Evolutionary conservation across 257 asterid species (phyloP), one percentile per base, ranked within the genome.

Genomic region (Gentiana macrophylla): DNA sequence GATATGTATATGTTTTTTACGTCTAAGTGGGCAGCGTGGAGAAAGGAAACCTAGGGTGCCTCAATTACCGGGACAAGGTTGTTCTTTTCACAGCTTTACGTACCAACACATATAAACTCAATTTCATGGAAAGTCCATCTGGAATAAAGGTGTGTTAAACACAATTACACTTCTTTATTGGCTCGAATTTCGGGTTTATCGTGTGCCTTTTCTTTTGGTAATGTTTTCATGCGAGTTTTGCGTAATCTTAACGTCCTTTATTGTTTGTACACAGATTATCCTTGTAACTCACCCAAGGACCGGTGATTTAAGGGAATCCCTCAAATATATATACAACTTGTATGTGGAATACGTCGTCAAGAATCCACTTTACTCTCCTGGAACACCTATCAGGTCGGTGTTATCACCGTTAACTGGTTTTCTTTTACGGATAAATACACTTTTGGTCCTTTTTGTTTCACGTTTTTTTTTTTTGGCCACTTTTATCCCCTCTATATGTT

Each of bases 11-110:
- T 41, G 8, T 15, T 15, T 6, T 15, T 15, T 6, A 35, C 8
- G 15, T 35, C 5, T 1, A 4, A 4, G 4, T 63, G 64, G 64
- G 55, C 91, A 91, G 96, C 55, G 87, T 61, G 66, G 94, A 84
- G 12, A 91, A 87, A 53, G 95, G 96, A 62, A 91, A 87, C 67
- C 96, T 87, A 59, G 96, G 53, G 89, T 83, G 64, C 96, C 95
- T 0, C 91, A 75, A 68, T 79, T 87, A 62, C 94, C 98, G 56
- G 96, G 98, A 51, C 95, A 91, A 67, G 95, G 96, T 12, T 91
- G 98, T 69, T 91, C 98, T 3, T 87, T 91, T 68, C 95, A 91
- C 70, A 83, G 96, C 77, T 91, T 91, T 65, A n/a, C 74, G 89
- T 6, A 91, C 96, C 35, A 84, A 87, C 75, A 87, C 95, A 1